These are phyloP conservation scores for Mycena galericulata DNA, from an alignment of 768 basidiomycete genomes.

Conservation along the genomic window DNA sequence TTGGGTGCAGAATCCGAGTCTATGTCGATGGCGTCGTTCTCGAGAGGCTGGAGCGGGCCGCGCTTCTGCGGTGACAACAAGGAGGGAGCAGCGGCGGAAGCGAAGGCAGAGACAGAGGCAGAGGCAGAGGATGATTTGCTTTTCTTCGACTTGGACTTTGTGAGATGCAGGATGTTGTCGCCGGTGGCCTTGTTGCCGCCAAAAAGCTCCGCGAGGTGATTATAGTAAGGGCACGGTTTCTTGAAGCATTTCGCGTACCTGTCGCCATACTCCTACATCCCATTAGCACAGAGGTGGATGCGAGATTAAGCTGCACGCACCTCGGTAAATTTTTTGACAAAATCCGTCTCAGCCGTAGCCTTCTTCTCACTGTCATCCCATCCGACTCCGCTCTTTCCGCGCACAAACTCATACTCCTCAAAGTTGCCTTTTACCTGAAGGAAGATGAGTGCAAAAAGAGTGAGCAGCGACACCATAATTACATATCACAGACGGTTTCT, in stretches of 20 bases:
- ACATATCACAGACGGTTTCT: not conserved
- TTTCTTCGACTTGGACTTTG: not conserved
- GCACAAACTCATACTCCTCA: conserved; percentile 12
- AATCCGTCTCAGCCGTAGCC: not conserved
- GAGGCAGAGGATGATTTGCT: not conserved
- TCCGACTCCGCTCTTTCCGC: no score
- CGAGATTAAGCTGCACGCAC: conserved; percentile 5
- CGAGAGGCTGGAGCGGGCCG: not conserved
- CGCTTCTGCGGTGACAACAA: not conserved
- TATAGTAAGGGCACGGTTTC: conserved; percentile 3
- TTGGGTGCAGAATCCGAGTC: not conserved
- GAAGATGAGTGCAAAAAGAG: not conserved
- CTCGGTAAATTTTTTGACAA: not conserved
- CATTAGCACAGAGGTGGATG: not conserved
- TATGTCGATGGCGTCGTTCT: conserved; percentile 1
- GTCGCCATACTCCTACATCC: conserved; percentile 1
- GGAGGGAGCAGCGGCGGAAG: not conserved
- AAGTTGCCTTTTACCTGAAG: conserved; percentile 12
- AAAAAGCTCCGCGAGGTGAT: not conserved
- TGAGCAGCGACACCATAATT: not conserved
- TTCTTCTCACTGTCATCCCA: conserved; percentile 19
- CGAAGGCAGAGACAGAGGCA: no score
- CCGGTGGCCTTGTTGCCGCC: conserved; percentile 16
- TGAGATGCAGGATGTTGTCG: conserved; percentile 6
- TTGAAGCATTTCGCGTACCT: no score